Conservation (phyloP, 1,139 yeast species). For the Arxiozyma slooffiae region DNA sequence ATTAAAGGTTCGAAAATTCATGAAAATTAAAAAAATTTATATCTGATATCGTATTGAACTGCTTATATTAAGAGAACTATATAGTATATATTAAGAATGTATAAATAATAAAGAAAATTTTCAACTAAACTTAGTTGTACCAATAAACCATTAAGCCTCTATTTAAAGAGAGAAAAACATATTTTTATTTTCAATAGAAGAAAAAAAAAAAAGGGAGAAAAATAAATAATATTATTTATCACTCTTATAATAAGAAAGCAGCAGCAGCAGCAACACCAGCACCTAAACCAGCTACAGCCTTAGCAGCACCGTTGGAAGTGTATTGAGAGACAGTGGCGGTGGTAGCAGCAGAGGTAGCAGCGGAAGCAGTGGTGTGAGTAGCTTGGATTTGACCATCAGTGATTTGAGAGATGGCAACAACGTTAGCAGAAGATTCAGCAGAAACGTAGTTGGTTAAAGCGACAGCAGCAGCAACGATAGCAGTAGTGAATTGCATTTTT, state of each 20-base stretch:
- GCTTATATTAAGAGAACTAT: background rate
- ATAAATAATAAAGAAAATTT: too few species aligned
- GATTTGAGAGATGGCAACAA: conserved; percentile 4
- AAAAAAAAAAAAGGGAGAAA: background rate
- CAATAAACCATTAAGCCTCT: background rate
- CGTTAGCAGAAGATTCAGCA: conserved; percentile 27
- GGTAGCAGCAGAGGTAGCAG: conserved; percentile 22
- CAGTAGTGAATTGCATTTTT: conserved; percentile 13
- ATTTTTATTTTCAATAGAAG: background rate
- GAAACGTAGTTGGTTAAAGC: conserved; percentile 21
- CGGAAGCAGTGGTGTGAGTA: conserved; percentile 19
- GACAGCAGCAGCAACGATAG: conserved; percentile 12
- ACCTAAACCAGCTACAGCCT: conserved; percentile 4
- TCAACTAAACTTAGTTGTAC: background rate
- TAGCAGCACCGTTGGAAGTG: conserved; percentile 4
- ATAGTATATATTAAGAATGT: background rate
- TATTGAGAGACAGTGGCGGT: conserved; percentile 4
- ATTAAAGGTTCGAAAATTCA: too few species aligned
- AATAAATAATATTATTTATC: background rate
- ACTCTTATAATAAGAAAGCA: conserved; percentile 3
- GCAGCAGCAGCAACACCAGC: conserved; percentile 6
- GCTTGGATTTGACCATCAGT: conserved; percentile 8
- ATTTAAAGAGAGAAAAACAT: background rate
- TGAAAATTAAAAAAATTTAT: too few species aligned
- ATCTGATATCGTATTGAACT: background rate